Base-by-base conservation (phyloP, 106 monocot species). In the Iris macrosiphon region DNA sequence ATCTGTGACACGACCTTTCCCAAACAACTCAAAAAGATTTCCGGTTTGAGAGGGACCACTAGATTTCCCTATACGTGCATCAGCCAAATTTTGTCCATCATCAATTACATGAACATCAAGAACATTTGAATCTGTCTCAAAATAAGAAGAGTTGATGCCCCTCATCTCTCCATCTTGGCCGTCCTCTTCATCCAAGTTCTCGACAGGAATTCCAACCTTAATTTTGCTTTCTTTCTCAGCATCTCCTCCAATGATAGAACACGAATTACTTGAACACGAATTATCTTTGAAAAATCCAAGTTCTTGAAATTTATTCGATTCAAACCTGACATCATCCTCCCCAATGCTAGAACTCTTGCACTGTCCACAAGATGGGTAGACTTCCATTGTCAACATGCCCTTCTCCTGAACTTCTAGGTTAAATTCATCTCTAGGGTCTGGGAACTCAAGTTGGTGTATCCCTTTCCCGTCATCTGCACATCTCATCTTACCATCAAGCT, bases 51-150 rank as follows among this genome's bases (percentile, higher is more conserved):
- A 39, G 52, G 18, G 1, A 10, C 28, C 19, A 42, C 15, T 24
- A 52, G 51, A 47, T 52, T 66, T 53, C 40, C 26, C 40, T 58
- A 59, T 55, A 25, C 35, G 35, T 44, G 49, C 52, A 30, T 21
- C 21, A 25, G 19, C 45, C 27, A 49, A 35, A 50, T 52, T n/a
- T 0, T 39, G 21, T 33, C 52, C 37, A 67, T 87, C 71, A 55
- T 80, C 62, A 28, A 83, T 67, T 24, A 80, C 88, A 73, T 87
- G 80, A 38, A 93, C 75, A 64, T 93, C 83, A 61, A 67, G 63
- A 26, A 80, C 44, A 15, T 13, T 60, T 11, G 54, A 60, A 44
- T 79, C 73, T 26, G 47, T 28, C 44, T 61, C 72, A 37, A 45
- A n/a, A 30, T 52, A 24, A 68, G 65, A 56, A 57, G 55, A 48